These are phyloP conservation scores for Spinacia oleracea DNA, from an alignment of 179 eudicot genomes.

Conservation along the genomic window DNA sequence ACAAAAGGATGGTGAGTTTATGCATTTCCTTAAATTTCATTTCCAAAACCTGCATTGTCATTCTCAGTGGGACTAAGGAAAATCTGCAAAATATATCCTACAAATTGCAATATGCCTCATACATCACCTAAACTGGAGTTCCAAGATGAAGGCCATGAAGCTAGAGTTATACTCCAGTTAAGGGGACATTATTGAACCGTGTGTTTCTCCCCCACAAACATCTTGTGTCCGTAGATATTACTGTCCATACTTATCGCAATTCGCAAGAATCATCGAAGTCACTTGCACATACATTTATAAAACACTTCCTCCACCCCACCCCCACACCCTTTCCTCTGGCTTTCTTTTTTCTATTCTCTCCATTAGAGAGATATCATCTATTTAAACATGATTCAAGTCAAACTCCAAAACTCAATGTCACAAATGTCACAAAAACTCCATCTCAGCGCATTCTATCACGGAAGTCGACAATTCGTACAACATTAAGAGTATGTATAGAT, in stretches of 20 bases:
- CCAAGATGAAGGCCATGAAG: background rate
- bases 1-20: background rate
- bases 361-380: background rate
- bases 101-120: background rate
- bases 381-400: too few relatives aligned
- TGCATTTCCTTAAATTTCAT: slow-evolving; percentile 1
- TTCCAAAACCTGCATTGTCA: background rate
- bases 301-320: background rate
- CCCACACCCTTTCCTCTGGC: background rate
- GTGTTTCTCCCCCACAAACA: background rate
- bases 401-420: background rate
- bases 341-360: background rate
- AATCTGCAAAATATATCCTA: background rate
- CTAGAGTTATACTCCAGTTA: too few relatives aligned
- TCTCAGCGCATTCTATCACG: background rate
- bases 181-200: too few relatives aligned
- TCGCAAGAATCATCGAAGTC: background rate
- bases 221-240: background rate
- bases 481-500: background rate
- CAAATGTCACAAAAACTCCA: background rate
- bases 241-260: background rate
- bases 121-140: background rate
- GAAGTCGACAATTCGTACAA: background rate
- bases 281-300: background rate
- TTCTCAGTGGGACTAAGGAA: background rate